Evolutionary conservation across 106 monocot genomes (phyloP).

Genomic region (Dendrobium huoshanense): DNA sequence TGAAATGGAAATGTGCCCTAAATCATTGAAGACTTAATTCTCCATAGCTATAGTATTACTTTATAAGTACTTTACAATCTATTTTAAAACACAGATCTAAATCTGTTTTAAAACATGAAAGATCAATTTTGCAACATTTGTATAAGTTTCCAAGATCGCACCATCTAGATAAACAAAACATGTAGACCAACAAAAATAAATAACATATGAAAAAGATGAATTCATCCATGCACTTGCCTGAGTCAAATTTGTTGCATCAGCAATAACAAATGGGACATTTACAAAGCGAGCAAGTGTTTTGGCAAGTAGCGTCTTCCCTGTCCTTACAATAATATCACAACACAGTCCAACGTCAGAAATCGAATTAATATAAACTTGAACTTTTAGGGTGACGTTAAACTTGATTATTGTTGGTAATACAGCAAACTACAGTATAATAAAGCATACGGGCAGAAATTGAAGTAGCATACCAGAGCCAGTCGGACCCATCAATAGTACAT

Average conservation of each 20-base stretch:
- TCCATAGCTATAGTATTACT: too few species aligned
- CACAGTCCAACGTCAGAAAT: conserved; percentile 4
- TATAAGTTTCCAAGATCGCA: neutral
- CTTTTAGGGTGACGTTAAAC: neutral
- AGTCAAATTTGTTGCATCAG: conserved; percentile 94
- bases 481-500: conserved; percentile 96
- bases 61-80: too few species aligned
- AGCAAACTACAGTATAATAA: neutral
- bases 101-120: neutral
- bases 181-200: neutral
- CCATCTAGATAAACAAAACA: neutral
- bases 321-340: conserved; percentile 18
- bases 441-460: conserved; percentile 5
- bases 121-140: neutral
- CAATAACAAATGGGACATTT: conserved; percentile 99
- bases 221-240: conserved; percentile 46
- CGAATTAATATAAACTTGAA: neutral
- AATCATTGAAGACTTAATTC: too few species aligned
- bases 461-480: conserved; percentile 84
- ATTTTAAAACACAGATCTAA: too few species aligned
- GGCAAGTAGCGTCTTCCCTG: conserved; percentile 98
- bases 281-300: conserved; percentile 95
- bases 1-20: neutral
- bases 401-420: neutral
- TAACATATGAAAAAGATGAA: neutral